Evolutionary conservation across 2,329 filamentous ascomycete species (phyloP).

Genomic region (Macroventuria anomochaeta): DNA sequence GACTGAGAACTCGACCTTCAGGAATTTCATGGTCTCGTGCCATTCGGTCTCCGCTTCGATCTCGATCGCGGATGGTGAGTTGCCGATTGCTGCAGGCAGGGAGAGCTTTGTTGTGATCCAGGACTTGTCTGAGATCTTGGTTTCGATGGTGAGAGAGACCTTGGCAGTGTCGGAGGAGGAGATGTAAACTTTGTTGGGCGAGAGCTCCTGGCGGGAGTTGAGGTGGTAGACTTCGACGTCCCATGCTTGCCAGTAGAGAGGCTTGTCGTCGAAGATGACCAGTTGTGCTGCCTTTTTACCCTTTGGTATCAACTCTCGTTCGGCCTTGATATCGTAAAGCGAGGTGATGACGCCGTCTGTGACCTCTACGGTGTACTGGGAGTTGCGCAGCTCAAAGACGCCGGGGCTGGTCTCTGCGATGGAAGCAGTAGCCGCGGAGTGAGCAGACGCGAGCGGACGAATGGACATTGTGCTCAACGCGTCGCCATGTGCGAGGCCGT

Average conservation of each 20-base stretch:
- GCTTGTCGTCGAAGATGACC: slow-evolving; percentile 96
- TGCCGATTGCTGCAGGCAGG: slow-evolving; percentile 71
- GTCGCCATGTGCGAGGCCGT: slow-evolving; percentile 54
- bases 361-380: slow-evolving; percentile 75
- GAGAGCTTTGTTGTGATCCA: slow-evolving; percentile 87
- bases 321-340: slow-evolving; percentile 74
- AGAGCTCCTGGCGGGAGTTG: slow-evolving; percentile 79
- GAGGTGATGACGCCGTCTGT: slow-evolving; percentile 81
- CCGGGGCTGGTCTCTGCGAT: slow-evolving; percentile 62
- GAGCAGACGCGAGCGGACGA: slow-evolving; percentile 34
- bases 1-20: slow-evolving; percentile 98
- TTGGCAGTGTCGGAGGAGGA: slow-evolving; percentile 74
- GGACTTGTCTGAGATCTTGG: slow-evolving; percentile 85
- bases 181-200: slow-evolving; percentile 71
- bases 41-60: slow-evolving; percentile 90
- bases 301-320: slow-evolving; percentile 78
- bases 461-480: slow-evolving; percentile 53
- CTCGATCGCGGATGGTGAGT: slow-evolving; percentile 73
- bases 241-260: slow-evolving; percentile 97
- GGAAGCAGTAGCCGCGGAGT: slow-evolving; percentile 47
- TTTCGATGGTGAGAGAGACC: slow-evolving; percentile 82
- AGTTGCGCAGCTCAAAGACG: slow-evolving; percentile 80
- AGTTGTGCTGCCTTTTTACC: slow-evolving; percentile 84
- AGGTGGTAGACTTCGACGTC: slow-evolving; percentile 97
- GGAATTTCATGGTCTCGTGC: slow-evolving; percentile 95